Evolutionary conservation across 352 stramenopile species (phyloP), one percentile per base, ranked within the genome.

Genomic region (Globisporangium lucens): DNA sequence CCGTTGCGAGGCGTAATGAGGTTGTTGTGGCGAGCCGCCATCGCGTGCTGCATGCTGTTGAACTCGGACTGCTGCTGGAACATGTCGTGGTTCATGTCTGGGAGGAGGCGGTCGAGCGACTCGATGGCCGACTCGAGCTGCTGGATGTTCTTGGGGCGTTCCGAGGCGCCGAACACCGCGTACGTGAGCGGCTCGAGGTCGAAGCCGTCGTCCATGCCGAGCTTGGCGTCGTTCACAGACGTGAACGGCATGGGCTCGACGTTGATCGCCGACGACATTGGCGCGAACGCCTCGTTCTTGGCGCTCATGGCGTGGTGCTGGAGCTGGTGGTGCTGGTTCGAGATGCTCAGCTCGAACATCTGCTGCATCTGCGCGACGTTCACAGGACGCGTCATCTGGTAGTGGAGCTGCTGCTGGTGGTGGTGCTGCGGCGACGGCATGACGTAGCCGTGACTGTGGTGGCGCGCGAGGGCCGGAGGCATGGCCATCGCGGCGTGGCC

Each of bases 121-220:
- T 93, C 82, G 56, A 93, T 83, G 3, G 83, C 85, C 9, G 78
- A 88, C 71, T 90, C 84, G 38, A 93, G 77, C 73, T 88, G 79
- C 72, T 89, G 79, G 35, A 85, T 76, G 58, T 88, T 76, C 64
- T 85, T 76, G 9, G 72, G 72, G 58, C 79, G 77, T 9, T 72
- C 65, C 0, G 66, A 67, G 10, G 71, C 73, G 2, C 72, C 77
- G 47, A 92, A 89, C 22, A 89, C 78, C 7, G 77, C 77, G 69
- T 88, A 89, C 5, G 80, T 74, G n/a, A 92, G 67, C 22, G 84
- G 83, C 69, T 90, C 82, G 15, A 90, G 74, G 61, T 82, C 75
- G 3, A 75, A 75, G 47, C 56, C 56, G 46, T 89, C 82, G 64
- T 82, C 83, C 15, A 85, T 59, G 66, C 72, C 63, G 47, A 86